A percentile compares a stretch with the other conserved stretches of the same genome.
Conservation (phyloP, 2,329 filamentous ascomycete genomes). For the Colletotrichum aenigma region DNA sequence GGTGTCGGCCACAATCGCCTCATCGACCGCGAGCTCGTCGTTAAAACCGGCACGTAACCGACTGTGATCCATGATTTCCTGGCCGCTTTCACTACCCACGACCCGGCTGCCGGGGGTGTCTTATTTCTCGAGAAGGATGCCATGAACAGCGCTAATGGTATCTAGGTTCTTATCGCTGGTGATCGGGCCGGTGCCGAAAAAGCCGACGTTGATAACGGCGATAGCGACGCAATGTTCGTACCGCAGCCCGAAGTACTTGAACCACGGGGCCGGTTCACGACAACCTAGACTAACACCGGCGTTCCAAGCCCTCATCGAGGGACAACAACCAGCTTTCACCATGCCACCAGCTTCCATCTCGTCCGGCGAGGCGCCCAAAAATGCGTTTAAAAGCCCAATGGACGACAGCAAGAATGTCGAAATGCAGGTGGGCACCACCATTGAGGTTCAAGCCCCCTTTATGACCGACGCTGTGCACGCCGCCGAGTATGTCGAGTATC, state of each 20-base stretch:
- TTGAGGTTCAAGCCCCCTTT: neutral
- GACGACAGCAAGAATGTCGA: neutral
- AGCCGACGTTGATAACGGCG: neutral
- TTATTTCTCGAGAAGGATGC: neutral
- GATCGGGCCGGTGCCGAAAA: neutral
- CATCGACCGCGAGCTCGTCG: neutral
- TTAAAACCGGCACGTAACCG: neutral
- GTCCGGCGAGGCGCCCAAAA: neutral
- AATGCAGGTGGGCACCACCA: neutral
- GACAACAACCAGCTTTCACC: neutral
- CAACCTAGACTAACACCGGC: neutral
- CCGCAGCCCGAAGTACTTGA: neutral
- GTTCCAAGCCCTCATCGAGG: neutral
- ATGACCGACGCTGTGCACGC: neutral
- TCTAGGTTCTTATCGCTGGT: neutral
- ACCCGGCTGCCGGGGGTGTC: neutral
- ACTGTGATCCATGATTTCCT: neutral
- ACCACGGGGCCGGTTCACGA: neutral
- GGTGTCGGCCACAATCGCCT: neutral
- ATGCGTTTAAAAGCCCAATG: neutral
- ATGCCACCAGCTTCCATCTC: neutral
- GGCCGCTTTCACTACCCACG: neutral
- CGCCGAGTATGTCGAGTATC: neutral
- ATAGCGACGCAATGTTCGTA: neutral
- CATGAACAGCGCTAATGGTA: neutral